phyloP scores from a whole-genome alignment of 148 eudicot species.

The Rhododendron ferrugineum region DNA sequence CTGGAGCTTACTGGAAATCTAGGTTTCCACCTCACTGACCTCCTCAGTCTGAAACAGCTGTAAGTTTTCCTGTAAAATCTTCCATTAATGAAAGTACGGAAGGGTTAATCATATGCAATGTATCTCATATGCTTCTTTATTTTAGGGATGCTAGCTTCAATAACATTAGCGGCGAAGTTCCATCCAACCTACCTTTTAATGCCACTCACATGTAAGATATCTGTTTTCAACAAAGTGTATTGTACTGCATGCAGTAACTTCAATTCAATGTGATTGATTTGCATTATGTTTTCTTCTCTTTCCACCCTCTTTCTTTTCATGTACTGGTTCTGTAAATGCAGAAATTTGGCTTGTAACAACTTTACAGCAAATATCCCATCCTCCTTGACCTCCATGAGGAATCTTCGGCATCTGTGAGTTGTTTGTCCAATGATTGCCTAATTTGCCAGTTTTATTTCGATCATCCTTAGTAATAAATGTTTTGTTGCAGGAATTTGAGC shows the following conservation, averaged over 20 bases:
- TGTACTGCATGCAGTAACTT: not conserved
- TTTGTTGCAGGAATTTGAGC: slow-evolving; percentile 71
- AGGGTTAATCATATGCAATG: not conserved
- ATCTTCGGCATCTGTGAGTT: slow-evolving; percentile 76
- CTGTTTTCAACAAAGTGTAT: not conserved
- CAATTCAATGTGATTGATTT: not conserved
- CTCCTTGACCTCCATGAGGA: slow-evolving; percentile 48
- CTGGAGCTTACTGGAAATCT: slow-evolving; percentile 56
- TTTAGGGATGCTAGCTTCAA: slow-evolving; percentile 75
- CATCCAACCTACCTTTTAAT: slow-evolving; percentile 66
- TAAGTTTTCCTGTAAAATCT: slow-evolving; percentile 27
- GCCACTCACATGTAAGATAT: slow-evolving; percentile 66
- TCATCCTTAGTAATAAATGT: slow-evolving; percentile 12
- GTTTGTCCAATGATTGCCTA: slow-evolving; percentile 7
- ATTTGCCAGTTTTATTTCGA: not conserved
- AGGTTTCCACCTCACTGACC: slow-evolving; percentile 50
- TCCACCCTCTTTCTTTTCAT: not conserved
- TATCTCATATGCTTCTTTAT: not conserved
- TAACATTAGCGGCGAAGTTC: slow-evolving; percentile 60
- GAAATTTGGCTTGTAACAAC: slow-evolving; percentile 74
- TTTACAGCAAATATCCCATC: slow-evolving; percentile 58
- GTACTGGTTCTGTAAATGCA: slow-evolving; percentile 22
- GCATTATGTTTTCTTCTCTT: not conserved
- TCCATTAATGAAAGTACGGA: not conserved
- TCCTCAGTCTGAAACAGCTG: slow-evolving; percentile 60